Base-by-base conservation (phyloP, 2,329 filamentous ascomycete genomes). In the Apiospora phragmitis region DNA sequence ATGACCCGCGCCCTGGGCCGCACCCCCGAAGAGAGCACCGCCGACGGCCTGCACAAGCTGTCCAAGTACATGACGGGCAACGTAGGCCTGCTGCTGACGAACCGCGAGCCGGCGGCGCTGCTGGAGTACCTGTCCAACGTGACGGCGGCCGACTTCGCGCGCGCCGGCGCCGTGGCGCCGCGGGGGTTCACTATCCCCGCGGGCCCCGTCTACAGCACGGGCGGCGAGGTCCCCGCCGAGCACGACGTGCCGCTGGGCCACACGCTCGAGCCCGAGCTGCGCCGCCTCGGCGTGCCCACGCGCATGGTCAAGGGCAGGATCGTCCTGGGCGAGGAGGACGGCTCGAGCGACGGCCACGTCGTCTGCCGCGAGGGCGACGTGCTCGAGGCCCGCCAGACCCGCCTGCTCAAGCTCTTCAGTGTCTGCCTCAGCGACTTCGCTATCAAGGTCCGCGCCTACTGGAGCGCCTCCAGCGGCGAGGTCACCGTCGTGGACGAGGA, bases 1-100 rank as follows among this genome's bases (percentile, higher is more conserved):
- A 98, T 98, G 94, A 91, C 93, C 77, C 95, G 96, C 84, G 95
- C 96, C 70, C 92, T 99, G 35, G 96, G 96, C 79, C 89, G 89
- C 74, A 91, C 87, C 69, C 87, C 91, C 75, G 92, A 93, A 79
- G 92, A 94, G 78, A 94, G 95, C 83, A 89, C 93, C 83, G 93
- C 94, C 76, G 89, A 93, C 62, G 93, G 94, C 80, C 90, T 96
- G 77, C 87, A 93, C 80, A 83, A 85, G 73, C 90, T 98, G 71
- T 84, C 88, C 26, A 85, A 85, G 65, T 89, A 93, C 85, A 87
- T 98, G 68, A 83, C 87, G 75, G 96, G 96, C 78, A 92, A 93
- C 77, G 94, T 98, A 71, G 96, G 96, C 70, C 89, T 99, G 49
- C 87, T 99, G 75, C 95, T 97, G 86, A 97, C 94, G 74, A 93